phyloP scores from a whole-genome alignment of 179 eudicot genomes.

The Beta corolliflora region DNA sequence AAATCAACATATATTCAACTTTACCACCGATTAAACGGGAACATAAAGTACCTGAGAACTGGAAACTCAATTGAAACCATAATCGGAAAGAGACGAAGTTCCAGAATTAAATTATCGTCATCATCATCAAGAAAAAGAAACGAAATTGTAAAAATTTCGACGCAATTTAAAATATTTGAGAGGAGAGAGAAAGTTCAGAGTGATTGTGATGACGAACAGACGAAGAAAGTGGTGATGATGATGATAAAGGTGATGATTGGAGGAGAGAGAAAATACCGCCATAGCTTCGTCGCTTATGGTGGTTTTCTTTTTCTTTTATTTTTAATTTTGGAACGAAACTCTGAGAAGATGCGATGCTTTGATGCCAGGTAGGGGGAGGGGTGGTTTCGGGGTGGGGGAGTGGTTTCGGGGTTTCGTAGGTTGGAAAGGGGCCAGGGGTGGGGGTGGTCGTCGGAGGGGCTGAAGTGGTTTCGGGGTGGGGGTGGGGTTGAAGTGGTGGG shows the following conservation, averaged over 20 bases:
- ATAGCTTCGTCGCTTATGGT: constrained; percentile 27
- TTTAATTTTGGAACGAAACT: neutral
- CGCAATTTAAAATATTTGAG: constrained; percentile 2
- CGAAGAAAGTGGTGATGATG: neutral
- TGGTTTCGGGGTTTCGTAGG: no score
- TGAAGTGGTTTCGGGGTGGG: no score
- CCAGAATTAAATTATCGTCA: neutral
- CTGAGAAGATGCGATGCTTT: constrained; percentile 25
- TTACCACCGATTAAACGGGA: neutral
- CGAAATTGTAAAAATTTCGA: neutral
- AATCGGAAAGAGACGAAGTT: no score
- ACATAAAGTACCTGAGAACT: neutral
- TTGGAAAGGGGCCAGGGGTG: no score
- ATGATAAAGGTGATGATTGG: constrained; percentile 20
- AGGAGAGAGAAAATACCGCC: constrained; percentile 27
- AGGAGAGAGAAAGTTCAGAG: neutral
- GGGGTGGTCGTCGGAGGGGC: no score
- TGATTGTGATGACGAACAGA: neutral
- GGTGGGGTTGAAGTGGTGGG: no score
- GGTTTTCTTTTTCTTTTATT: no score
- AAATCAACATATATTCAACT: neutral
- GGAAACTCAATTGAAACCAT: neutral
- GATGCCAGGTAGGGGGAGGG: constrained; percentile 39
- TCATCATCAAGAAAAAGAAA: neutral
- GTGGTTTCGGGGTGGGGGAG: no score